These are phyloP conservation scores for Ogataea polymorpha DNA, from an alignment of 805 yeast genomes.

Conservation along the genomic window DNA sequence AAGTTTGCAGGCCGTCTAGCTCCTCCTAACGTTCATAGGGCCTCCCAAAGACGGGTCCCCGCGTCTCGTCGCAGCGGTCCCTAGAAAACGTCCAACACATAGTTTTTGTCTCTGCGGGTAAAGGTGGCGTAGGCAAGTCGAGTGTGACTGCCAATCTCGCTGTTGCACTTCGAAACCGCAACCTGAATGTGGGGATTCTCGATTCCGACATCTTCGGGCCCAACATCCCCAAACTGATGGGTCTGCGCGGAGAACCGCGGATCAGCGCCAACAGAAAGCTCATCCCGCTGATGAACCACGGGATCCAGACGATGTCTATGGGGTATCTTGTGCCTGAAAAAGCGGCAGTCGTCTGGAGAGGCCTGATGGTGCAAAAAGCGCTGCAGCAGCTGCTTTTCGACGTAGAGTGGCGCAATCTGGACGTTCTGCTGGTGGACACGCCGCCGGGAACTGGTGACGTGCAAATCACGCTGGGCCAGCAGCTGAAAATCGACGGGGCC, in stretches of 20 bases:
- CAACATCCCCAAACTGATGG: constrained; percentile 69
- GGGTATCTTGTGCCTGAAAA: constrained; percentile 72
- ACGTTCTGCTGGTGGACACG: constrained; percentile 73
- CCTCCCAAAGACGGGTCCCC: constrained; percentile 43
- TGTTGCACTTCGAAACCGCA: constrained; percentile 49
- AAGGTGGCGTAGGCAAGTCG: constrained; percentile 82
- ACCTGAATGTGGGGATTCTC: constrained; percentile 61
- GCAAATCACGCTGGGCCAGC: constrained; percentile 79
- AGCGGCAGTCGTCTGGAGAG: constrained; percentile 81
- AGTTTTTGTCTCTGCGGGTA: constrained; percentile 68
- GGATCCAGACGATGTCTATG: constrained; percentile 85
- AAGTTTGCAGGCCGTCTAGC: constrained; percentile 22
- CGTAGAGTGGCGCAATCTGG: constrained; percentile 69
- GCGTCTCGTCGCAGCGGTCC: constrained; percentile 50
- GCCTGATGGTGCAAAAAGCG: constrained; percentile 84
- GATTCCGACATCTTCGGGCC: constrained; percentile 89
- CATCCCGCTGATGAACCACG: constrained; percentile 68
- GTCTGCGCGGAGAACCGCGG: constrained; percentile 67
- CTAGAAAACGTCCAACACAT: constrained; percentile 63
- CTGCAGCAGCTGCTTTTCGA: constrained; percentile 80
- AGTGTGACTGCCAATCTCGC: constrained; percentile 73
- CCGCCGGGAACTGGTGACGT: constrained; percentile 94
- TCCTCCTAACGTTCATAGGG: constrained; percentile 33
- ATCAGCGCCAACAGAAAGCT: constrained; percentile 50
- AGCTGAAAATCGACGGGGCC: constrained; percentile 72